Conservation (phyloP, 2,329 filamentous ascomycete genomes). For the Colletotrichum chrysophilum region DNA sequence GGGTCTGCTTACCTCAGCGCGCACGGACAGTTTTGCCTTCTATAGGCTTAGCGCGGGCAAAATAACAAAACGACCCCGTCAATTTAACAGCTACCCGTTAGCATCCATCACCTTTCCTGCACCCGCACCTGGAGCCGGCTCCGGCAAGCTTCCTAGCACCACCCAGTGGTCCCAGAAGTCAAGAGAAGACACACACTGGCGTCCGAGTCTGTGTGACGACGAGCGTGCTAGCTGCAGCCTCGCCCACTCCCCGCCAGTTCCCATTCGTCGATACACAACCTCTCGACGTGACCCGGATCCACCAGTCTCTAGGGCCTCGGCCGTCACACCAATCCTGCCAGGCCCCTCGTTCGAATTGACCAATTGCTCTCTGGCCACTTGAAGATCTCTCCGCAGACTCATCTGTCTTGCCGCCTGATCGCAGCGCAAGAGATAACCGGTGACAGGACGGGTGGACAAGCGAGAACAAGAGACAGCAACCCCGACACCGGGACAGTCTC, state of each 20-base stretch:
- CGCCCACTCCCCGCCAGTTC: background rate
- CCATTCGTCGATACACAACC: background rate
- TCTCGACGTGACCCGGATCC: background rate
- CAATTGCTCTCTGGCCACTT: background rate
- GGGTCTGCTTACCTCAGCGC: no score
- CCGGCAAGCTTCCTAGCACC: constrained; percentile 6
- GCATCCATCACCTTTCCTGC: background rate
- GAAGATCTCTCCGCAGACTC: background rate
- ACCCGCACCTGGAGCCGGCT: background rate
- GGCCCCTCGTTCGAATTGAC: background rate
- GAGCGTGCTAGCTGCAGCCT: constrained; percentile 7
- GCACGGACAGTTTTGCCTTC: no score
- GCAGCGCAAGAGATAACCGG: background rate
- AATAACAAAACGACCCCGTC: no score
- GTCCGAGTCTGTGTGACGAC: constrained; percentile 14
- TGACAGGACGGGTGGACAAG: background rate
- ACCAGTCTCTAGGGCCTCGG: background rate
- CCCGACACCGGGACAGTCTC: background rate
- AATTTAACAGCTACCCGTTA: background rate
- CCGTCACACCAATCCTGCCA: background rate
- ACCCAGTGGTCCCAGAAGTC: background rate
- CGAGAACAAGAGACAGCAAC: background rate
- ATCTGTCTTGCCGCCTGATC: background rate
- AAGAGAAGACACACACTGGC: background rate
- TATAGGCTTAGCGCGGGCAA: no score